Conservation (phyloP, 306 rosid genomes). For the Quercus cerris region DNA sequence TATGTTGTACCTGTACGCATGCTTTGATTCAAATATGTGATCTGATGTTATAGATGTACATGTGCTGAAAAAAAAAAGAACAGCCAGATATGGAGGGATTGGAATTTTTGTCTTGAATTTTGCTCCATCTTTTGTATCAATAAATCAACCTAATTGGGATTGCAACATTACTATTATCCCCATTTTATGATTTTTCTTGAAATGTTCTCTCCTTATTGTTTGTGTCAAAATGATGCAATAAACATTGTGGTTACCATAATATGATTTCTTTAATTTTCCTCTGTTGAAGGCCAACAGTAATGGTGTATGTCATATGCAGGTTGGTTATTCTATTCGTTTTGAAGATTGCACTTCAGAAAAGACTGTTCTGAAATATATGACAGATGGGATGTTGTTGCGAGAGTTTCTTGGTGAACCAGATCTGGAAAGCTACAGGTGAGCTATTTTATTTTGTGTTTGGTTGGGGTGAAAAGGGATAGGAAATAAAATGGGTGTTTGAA, state of each 20-base stretch:
- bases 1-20: neutral
- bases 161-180: neutral
- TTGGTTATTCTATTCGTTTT: constrained; percentile 96
- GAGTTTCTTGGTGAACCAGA: constrained; percentile 98
- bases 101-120: neutral
- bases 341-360: constrained; percentile 97
- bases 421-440: constrained; percentile 86
- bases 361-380: constrained; percentile 92
- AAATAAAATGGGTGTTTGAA: no score
- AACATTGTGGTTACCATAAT: neutral
- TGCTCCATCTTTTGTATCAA: neutral
- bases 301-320: constrained; percentile 45
- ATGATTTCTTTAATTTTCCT: neutral
- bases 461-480: no score
- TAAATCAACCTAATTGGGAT: neutral
- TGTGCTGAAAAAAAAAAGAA: neutral
- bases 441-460: neutral
- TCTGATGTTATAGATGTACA: neutral
- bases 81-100: neutral
- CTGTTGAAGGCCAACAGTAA: neutral
- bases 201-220: neutral
- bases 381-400: constrained; percentile 95
- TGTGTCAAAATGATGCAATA: neutral
- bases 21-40: neutral
- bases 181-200: neutral